These are phyloP conservation scores for Psilocybe azurescens DNA, from an alignment of 768 basidiomycete species.

Conservation along the genomic window DNA sequence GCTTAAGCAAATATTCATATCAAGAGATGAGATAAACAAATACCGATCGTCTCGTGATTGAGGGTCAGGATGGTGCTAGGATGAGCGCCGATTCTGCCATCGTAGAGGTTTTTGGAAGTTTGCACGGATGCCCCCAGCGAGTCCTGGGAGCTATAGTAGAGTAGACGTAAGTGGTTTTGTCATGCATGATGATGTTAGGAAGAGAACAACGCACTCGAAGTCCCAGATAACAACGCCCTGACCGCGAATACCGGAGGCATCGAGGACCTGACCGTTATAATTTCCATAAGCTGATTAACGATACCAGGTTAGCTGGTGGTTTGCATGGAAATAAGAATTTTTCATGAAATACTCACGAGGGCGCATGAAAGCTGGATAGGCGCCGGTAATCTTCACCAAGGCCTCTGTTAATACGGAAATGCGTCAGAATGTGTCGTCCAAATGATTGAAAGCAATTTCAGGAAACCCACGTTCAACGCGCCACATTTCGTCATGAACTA, in stretches of 20 bases:
- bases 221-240: constrained; percentile 43
- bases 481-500: constrained; percentile 38
- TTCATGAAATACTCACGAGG: constrained; percentile 36
- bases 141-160: constrained; percentile 40
- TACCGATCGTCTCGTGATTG: constrained; percentile 44
- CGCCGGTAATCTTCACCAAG: constrained; percentile 39
- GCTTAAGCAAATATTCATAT: neutral
- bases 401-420: constrained; percentile 33
- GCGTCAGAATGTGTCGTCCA: neutral
- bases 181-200: neutral
- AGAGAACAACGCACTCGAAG: constrained; percentile 35
- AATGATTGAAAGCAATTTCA: neutral
- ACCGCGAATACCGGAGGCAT: constrained; percentile 31
- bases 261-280: constrained; percentile 43
- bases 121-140: constrained; percentile 35
- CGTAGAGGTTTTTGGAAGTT: constrained; percentile 36
- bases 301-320: neutral
- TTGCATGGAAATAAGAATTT: neutral
- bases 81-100: constrained; percentile 27
- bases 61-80: constrained; percentile 43
- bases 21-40: neutral
- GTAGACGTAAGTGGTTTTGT: neutral
- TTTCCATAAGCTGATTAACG: constrained; percentile 40
- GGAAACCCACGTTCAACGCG: constrained; percentile 34
- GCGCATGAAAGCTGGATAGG: constrained; percentile 42